Base-by-base conservation (phyloP, 768 basidiomycete genomes). In the Lenzites betulinus region DNA sequence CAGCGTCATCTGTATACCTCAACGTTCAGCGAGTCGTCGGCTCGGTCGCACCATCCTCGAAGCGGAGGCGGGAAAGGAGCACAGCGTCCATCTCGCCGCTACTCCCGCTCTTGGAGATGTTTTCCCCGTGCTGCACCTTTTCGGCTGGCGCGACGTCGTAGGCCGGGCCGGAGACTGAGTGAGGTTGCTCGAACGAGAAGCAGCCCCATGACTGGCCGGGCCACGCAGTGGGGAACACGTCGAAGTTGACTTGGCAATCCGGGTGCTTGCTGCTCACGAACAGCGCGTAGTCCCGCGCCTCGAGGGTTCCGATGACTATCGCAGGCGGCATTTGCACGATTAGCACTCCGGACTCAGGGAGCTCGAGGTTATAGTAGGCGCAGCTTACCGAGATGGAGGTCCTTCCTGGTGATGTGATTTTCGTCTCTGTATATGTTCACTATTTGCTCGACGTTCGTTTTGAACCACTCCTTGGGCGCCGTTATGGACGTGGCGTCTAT, bases 261-360 rank as follows among this genome's bases (percentile, higher is more conserved):
- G 80, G 82, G 71, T 90, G 88, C 60, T 77, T 77, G 58, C 91
- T 87, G 66, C 88, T 88, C 42, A 92, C 90, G 63, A 92, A 87
- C 25, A 90, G 73, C 0, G 84, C 90, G 72, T 90, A 89, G 58
- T 89, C 87, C 0, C 84, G 80, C 6, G 91, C 81, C 49, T 84
- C 82, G 6, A 94, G 77, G 0, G 87, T 81, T 5, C 92, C 92
- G 30, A 92, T 83, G 25, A 92, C 83, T 83, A 48, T 22, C 7
- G 15, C 12, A 15, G 9, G 18, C 22, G 18, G 20, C 9, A 22
- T 18, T 7, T 6, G 30, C 15, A 35, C 22, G 18, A 35, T 12
- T 22, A 3, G 43, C 28, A 3, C 23, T 23, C 33, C n/a, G n/a
- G 41, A n/a, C n/a, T n/a, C n/a, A n/a, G n/a, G n/a, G n/a, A n/a